Evolutionary conservation across 2,329 filamentous ascomycete species (phyloP), one percentile per base, ranked within the genome.

Genomic region (Colletotrichum kahawae): DNA sequence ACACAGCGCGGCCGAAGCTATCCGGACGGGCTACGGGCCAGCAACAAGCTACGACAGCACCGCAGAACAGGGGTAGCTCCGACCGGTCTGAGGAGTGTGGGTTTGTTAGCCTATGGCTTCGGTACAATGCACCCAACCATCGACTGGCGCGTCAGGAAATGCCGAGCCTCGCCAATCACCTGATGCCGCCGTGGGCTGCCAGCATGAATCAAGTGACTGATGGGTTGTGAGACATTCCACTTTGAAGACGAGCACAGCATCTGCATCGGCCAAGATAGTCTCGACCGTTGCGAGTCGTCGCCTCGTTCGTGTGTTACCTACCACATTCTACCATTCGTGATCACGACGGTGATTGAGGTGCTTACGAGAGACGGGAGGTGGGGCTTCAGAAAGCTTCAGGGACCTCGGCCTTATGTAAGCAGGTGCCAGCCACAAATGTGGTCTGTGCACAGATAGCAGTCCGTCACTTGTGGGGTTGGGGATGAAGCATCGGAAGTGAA

Each of bases 161-260:
- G 71, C 70, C 74, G 74, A 74, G 70, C 74, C 70, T 77, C 67
- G 36, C 67, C 60, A 73, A 71, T 77, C 76, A 77, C 74, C 76
- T 77, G 76, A 76, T 77, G 63, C 33, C 43, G 27, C 43, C 62
- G 36, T 73, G 62, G 74, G 74, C 59, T 75, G 65, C 65, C 60
- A 57, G 57, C 60, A 65, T 74, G 70, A 76, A 76, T 77, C 76
- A 77, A 74, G 76, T 77, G 76, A 77, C 76, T 68, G 56, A 74
- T 60, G 76, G 63, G 27, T n/a, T 68, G 70, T 77, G 76, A 77
- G 74, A 77, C 76, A 77, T 69, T 67, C 64, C 69, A 65, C 67
- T 68, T 65, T 65, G 43, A 51, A 64, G 8, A 64, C 34, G 24
- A 75, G 36, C 48, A 72, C 73, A 59, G 14, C 56, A 67, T 43